These are phyloP conservation scores for Colletotrichum viniferum DNA, from an alignment of 2,329 filamentous ascomycete species.

Conservation along the genomic window DNA sequence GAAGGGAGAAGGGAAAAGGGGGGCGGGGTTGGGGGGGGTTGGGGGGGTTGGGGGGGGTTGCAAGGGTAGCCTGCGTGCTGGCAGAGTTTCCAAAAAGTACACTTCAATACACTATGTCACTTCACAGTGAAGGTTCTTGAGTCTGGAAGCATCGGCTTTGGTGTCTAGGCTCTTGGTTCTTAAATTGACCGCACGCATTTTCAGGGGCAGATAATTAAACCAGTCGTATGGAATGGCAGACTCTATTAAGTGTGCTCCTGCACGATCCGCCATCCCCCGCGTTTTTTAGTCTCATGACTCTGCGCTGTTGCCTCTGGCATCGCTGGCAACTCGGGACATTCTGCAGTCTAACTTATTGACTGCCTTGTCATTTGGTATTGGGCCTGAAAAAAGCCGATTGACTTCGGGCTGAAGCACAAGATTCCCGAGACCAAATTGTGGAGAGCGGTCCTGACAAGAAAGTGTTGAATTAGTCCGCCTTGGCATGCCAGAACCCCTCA, in stretches of 20 bases:
- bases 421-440: neutral
- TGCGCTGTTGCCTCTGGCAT: neutral
- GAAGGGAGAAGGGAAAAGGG: too few relatives aligned
- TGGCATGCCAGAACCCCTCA: slow-evolving; percentile 4
- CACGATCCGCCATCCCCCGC: neutral
- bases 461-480: slow-evolving; percentile 12
- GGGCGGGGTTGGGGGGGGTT: too few relatives aligned
- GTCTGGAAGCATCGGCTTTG: neutral
- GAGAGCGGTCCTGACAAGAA: neutral
- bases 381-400: neutral
- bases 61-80: too few relatives aligned
- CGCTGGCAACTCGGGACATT: neutral
- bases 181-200: neutral
- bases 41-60: too few relatives aligned
- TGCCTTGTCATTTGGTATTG: neutral
- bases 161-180: neutral
- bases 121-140: neutral
- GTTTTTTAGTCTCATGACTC: neutral
- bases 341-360: neutral
- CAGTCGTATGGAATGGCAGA: neutral
- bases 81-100: too few relatives aligned
- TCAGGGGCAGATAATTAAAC: neutral
- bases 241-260: slow-evolving; percentile 12
- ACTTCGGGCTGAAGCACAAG: neutral
- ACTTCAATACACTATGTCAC: too few relatives aligned